Conservation (phyloP, 2,329 filamentous ascomycete genomes). For the Aspergillus glaucus region DNA sequence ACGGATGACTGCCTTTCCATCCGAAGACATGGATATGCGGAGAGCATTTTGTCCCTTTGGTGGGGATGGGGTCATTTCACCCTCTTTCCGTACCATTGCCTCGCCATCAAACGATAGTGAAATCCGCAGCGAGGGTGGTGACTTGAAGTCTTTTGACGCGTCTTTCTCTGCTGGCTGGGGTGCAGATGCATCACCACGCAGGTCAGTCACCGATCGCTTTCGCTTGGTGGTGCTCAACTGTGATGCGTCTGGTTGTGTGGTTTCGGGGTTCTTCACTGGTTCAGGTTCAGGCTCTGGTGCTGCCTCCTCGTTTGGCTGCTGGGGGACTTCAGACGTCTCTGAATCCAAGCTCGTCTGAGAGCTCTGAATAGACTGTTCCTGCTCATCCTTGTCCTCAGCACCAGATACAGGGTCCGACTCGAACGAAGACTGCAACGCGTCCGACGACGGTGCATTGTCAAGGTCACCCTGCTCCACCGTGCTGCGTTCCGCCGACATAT, state of each 20-base stretch:
- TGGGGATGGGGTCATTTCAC: conserved; percentile 35
- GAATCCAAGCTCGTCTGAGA: conserved; percentile 29
- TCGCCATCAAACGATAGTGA: conserved; percentile 39
- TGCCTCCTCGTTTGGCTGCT: conserved; percentile 9
- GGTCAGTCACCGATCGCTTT: conserved; percentile 29
- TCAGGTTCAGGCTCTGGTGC: conserved; percentile 13
- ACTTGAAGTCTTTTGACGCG: conserved; percentile 19
- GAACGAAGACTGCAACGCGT: conserved; percentile 19
- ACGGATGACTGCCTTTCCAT: conserved; percentile 84
- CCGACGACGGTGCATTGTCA: conserved; percentile 10
- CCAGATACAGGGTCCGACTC: conserved; percentile 13
- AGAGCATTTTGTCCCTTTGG: conserved; percentile 47
- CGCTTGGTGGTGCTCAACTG: conserved; percentile 20
- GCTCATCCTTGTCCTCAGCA: conserved; percentile 22
- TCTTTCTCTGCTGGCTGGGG: conserved; percentile 11
- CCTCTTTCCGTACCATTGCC: conserved; percentile 32
- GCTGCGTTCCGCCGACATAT: conserved; percentile 21
- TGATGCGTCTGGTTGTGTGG: conserved; percentile 13
- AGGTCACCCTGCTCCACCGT: conserved; percentile 21
- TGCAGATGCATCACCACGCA: conserved; percentile 11
- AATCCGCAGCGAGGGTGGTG: conserved; percentile 34
- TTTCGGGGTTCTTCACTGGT: conserved; percentile 8
- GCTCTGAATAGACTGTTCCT: conserved; percentile 16
- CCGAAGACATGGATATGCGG: conserved; percentile 74
- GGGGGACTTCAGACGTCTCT: conserved; percentile 18